Base-by-base conservation (phyloP, 768 basidiomycete species). In the Collybia mongolica region DNA sequence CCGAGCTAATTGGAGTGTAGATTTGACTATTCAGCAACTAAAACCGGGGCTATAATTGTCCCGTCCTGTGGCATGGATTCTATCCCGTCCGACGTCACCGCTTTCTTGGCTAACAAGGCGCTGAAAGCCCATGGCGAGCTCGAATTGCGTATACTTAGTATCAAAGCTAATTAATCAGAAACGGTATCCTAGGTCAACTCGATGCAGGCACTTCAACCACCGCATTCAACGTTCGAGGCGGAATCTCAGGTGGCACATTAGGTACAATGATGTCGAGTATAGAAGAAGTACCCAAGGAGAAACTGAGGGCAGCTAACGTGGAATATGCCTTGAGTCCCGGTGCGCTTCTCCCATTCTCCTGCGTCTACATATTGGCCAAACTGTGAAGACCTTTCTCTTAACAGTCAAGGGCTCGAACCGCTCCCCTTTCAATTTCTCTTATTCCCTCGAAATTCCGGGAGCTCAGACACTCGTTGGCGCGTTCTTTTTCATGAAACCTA, bases 11-110 rank as follows among this genome's bases (percentile, higher is more conserved):
- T 46, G 59, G 28, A 48, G 51, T 42, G 35, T 17, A 92, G 88
- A 51, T 86, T 81, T 59, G 84, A 93, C 64, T 87, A 80, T 56
- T 64, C 74, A 9, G 93, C 94, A 0, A 81, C 76, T 8, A 81
- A 84, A 60, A 83, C 80, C 1, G 79, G 81, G 39, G 75, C 90
- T 5, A 79, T 90, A 54, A 86, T 98, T 55, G 77, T 97, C 17
- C 90, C 90, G 19, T 74, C 83, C 1, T 88, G 84, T 47, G 93
- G 86, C 2, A 76, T 89, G 52, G 90, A 92, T 63, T 91, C 88
- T 1, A 59, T 91, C 23, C 90, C 90, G 2, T 81, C 85, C 2
- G 93, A 97, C 61, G 63, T 88, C 39, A 66, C 79, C 9, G 79
- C 82, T 0, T 86, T 83, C 66, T 68, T 91, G 41, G 79, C 88